Conservation (phyloP, 805 yeast genomes). For the Candida endomychidarum region DNA sequence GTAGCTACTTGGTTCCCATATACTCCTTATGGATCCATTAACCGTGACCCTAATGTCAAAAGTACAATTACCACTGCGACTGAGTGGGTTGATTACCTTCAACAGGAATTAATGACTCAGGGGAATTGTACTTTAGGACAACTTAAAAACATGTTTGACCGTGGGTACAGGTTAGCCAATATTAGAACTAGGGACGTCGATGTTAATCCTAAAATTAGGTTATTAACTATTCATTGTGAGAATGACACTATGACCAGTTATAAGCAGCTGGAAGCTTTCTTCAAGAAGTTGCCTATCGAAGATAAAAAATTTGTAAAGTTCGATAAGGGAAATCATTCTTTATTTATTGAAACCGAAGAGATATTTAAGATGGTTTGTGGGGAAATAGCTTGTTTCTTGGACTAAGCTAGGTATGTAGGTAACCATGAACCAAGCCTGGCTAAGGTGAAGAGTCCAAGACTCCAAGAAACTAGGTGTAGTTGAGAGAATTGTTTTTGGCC, state of each 20-base stretch:
- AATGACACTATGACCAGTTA: constrained; percentile 59
- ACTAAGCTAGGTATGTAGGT: too few relatives aligned
- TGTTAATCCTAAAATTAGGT: constrained; percentile 9
- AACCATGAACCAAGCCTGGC: too few relatives aligned
- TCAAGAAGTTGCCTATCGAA: constrained; percentile 29
- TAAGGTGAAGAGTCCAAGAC: too few relatives aligned
- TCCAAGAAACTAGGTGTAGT: too few relatives aligned
- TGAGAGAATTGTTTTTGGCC: too few relatives aligned
- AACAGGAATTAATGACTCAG: constrained; percentile 38
- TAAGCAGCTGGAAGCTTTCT: constrained; percentile 45
- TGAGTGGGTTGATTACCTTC: constrained; percentile 46
- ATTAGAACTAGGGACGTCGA: constrained; percentile 31
- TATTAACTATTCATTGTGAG: constrained; percentile 61
- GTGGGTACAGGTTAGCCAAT: constrained; percentile 54
- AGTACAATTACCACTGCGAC: constrained; percentile 46
- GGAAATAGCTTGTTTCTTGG: constrained; percentile 6
- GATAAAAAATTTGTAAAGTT: constrained; percentile 28
- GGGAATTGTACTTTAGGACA: constrained; percentile 47
- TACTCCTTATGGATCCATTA: constrained; percentile 15
- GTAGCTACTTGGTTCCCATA: constrained; percentile 44
- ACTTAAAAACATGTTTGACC: constrained; percentile 57
- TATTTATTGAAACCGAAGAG: constrained; percentile 48
- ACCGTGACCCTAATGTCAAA: constrained; percentile 13
- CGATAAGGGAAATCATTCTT: constrained; percentile 41
- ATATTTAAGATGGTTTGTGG: constrained; percentile 23